These are phyloP conservation scores for Carex pumila DNA, from an alignment of 176 grass and related monocot species.

Conservation along the genomic window DNA sequence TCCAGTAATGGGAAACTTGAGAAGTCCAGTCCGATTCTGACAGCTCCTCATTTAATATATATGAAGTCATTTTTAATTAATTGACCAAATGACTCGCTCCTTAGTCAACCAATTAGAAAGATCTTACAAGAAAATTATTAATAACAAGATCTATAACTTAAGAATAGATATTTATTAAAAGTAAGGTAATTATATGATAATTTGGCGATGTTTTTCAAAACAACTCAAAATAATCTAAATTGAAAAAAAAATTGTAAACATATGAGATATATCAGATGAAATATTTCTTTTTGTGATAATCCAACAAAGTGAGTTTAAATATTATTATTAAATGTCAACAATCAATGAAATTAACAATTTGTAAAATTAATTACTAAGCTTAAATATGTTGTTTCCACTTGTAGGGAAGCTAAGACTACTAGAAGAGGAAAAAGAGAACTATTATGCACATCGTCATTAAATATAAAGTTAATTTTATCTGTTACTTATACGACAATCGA, in stretches of 20 bases:
- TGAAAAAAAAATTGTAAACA: too few relatives aligned
- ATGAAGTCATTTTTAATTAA: neutral
- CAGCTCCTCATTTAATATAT: neutral
- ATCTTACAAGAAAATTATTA: too few relatives aligned
- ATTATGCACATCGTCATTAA: too few relatives aligned
- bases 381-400: neutral
- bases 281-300: neutral
- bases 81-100: neutral
- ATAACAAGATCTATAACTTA: too few relatives aligned
- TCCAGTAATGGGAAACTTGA: neutral
- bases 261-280: neutral
- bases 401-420: neutral
- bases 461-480: too few relatives aligned
- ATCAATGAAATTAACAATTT: neutral
- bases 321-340: neutral
- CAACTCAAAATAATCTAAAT: too few relatives aligned
- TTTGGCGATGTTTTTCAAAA: too few relatives aligned
- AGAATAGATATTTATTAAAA: too few relatives aligned
- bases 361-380: neutral
- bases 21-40: neutral
- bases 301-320: neutral
- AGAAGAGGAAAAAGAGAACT: neutral
- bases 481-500: too few relatives aligned
- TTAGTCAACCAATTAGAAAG: too few relatives aligned
- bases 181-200: too few relatives aligned